phyloP scores from a whole-genome alignment of 163 green algal genomes.

The Dunaliella salina region DNA sequence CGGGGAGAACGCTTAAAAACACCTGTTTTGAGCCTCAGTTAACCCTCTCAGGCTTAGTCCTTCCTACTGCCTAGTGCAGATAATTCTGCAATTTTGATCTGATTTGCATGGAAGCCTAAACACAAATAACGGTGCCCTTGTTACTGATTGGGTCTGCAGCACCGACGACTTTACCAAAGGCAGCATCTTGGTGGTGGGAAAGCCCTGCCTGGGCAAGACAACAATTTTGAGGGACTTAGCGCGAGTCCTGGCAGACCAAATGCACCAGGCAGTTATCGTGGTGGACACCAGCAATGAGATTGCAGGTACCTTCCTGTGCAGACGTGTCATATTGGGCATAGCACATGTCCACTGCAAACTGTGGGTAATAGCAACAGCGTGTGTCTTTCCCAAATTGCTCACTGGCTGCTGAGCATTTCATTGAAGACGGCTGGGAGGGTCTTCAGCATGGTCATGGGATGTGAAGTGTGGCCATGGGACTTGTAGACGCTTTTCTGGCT shows the following conservation, averaged over 20 bases:
- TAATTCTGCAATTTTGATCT: no score
- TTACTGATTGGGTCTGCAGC: not conserved
- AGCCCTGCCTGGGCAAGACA: slow-evolving; percentile 90
- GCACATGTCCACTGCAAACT: no score
- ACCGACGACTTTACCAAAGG: not conserved
- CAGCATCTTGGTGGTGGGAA: slow-evolving; percentile 71
- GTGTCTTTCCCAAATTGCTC: no score
- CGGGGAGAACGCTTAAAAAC: not conserved
- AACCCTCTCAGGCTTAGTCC: not conserved
- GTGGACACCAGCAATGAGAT: slow-evolving; percentile 97
- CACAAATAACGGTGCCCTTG: not conserved
- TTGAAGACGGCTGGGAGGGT: no score
- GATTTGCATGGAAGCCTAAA: no score
- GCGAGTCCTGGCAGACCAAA: slow-evolving; percentile 52
- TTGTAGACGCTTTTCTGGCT: no score
- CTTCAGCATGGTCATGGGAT: no score
- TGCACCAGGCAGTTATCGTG: slow-evolving; percentile 71
- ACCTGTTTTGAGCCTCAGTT: not conserved
- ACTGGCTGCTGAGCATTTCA: no score
- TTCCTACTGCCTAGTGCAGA: no score
- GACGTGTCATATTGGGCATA: no score
- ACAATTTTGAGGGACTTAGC: slow-evolving; percentile 76
- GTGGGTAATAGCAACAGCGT: no score
- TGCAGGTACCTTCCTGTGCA: slow-evolving; percentile 43
- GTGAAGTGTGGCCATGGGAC: no score